Evolutionary conservation across 208 protist species (phyloP).

Genomic region (Wallacemonas sp.): DNA sequence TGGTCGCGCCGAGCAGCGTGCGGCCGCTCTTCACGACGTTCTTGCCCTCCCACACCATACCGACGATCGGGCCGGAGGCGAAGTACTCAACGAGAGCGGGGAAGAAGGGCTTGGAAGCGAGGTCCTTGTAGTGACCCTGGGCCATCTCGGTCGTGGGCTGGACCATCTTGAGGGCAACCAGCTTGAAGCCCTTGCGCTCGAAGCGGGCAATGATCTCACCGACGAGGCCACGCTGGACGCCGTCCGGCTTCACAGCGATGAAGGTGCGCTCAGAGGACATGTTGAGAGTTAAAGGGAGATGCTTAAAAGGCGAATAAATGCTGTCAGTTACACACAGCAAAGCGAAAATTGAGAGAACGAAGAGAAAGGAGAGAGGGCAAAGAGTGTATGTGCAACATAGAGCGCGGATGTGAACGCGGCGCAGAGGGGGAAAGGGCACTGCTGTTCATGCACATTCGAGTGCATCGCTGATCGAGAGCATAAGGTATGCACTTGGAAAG

Average conservation of each 20-base stretch:
- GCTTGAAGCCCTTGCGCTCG: conserved; percentile 95
- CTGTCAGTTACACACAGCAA: not conserved
- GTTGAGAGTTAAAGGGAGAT: conserved; percentile 5
- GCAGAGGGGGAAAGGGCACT: too few species aligned
- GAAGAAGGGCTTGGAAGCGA: conserved; percentile 94
- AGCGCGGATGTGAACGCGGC: too few species aligned
- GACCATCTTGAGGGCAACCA: conserved; percentile 95
- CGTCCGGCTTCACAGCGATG: conserved; percentile 96
- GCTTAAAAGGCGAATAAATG: not conserved
- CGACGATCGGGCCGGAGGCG: conserved; percentile 96
- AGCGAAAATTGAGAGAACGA: not conserved
- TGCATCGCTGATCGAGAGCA: too few species aligned
- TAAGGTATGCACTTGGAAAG: too few species aligned
- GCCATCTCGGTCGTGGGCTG: conserved; percentile 79
- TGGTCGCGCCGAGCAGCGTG: conserved; percentile 95
- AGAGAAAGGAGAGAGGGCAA: too few species aligned
- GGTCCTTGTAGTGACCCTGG: conserved; percentile 91
- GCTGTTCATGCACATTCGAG: too few species aligned
- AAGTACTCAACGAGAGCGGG: conserved; percentile 93
- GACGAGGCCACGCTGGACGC: conserved; percentile 93
- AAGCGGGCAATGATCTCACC: conserved; percentile 96
- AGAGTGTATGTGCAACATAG: too few species aligned
- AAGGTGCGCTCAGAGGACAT: conserved; percentile 94
- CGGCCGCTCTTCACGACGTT: conserved; percentile 94
- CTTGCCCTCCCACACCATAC: conserved; percentile 98